Base-by-base conservation (phyloP, 192 early-diverging fungal genomes). In the Rhizophagus clarus region DNA sequence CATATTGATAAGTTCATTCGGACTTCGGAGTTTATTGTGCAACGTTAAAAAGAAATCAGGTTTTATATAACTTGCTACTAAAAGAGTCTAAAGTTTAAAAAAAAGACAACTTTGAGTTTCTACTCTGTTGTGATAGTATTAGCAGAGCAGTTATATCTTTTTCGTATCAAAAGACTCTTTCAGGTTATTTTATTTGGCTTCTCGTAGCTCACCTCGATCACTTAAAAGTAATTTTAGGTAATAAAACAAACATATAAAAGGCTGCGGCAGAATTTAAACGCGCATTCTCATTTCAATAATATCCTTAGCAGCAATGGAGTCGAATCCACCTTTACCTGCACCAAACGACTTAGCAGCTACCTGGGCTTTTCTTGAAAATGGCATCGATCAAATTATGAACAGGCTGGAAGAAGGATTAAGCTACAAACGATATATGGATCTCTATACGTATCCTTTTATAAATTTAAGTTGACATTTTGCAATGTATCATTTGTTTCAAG, bases 321-420 rank as follows among this genome's bases (percentile, higher is more conserved):
- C 78, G 15, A 80, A 72, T 73, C 81, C 82, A 37, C 83, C 84
- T 63, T 81, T 89, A 62, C 88, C 87, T 72, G 84, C 86, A 51
- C 84, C 87, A 60, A 88, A 83, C 64, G 87, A 87, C 73, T 85
- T 88, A 61, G 80, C 85, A 71, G 86, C 87, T 34, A 95, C 95
- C 20, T 96, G 96, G 96, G 72, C 80, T 24, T 89, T 89, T 29
- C 83, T 98, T 45, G 90, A 93, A 79, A 87, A 85, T 45, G 95
- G 95, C 24, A 88, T 97, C 76, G 90, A 96, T 80, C 87, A 89
- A 74, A 95, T 98, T 84, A 90, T 97, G 84, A 89, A 89, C 67
- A 85, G 91, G 14, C 83, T 94, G 22, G 90, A 92, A 64, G 87
- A 94, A 60, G 95, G 95, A 28, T 82, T 97, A 42, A 91, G 88